A percentile compares a stretch with the other conserved stretches of the same genome.
Conservation (phyloP, 2,329 filamentous ascomycete genomes). For the Pseudogymnoascus sp. region DNA sequence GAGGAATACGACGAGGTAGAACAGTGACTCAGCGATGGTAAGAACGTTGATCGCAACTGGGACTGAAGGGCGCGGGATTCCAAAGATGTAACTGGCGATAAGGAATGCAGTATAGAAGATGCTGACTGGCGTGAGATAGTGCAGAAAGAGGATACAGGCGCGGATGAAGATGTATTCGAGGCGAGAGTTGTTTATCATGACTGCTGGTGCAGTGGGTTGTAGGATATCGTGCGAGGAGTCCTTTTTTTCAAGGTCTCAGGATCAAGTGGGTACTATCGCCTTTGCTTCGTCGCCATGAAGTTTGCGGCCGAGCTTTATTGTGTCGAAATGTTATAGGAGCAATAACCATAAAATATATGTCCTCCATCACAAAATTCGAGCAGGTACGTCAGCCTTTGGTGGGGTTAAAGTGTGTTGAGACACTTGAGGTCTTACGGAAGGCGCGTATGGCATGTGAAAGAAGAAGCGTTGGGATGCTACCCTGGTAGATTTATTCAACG, state of each 20-base stretch:
- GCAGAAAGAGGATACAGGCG: slow-evolving; percentile 39
- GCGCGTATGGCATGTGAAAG: slow-evolving; percentile 3
- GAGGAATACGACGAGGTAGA: slow-evolving; percentile 47
- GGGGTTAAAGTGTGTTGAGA: slow-evolving; percentile 1
- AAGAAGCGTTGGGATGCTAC: slow-evolving; percentile 4
- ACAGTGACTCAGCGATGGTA: slow-evolving; percentile 43
- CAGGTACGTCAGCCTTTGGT: slow-evolving; percentile 6
- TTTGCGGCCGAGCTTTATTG: not conserved
- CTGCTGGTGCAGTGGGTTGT: not conserved
- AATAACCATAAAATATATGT: not conserved
- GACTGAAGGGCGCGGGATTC: slow-evolving; percentile 21
- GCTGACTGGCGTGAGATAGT: slow-evolving; percentile 42
- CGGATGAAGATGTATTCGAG: slow-evolving; percentile 36
- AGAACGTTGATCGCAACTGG: slow-evolving; percentile 32
- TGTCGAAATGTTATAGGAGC: not conserved
- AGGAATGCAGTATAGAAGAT: slow-evolving; percentile 37
- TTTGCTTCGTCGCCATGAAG: not conserved
- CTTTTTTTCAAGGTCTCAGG: not conserved
- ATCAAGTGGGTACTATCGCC: not conserved
- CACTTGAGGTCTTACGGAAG: not conserved
- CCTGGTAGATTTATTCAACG: slow-evolving; percentile 1
- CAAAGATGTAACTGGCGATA: slow-evolving; percentile 26
- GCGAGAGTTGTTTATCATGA: slow-evolving; percentile 29
- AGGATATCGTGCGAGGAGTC: not conserved
- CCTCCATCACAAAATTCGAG: not conserved